These are phyloP conservation scores for Naganishia friedmannii DNA, from an alignment of 768 basidiomycete species.

Conservation along the genomic window DNA sequence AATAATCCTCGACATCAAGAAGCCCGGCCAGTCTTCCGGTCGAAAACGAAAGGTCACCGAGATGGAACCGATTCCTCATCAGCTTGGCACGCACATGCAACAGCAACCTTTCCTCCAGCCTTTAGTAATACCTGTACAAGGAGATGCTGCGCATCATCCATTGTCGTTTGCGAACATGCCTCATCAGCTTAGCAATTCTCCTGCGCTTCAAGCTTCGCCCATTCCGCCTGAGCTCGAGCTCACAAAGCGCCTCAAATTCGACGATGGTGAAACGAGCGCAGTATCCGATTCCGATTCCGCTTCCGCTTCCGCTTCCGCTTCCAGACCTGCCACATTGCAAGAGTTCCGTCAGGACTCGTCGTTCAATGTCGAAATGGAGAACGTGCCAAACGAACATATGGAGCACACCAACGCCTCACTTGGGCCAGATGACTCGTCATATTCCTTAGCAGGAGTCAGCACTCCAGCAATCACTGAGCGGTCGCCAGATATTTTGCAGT, in stretches of 20 bases:
- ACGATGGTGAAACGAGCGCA: neutral
- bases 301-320: neutral
- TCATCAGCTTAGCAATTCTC: neutral
- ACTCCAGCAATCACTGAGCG: neutral
- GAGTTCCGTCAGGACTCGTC: neutral
- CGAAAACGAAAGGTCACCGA: slow-evolving; percentile 18
- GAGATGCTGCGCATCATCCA: slow-evolving; percentile 1
- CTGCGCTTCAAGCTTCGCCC: slow-evolving; percentile 19
- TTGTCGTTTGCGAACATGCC: neutral
- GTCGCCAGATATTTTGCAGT: slow-evolving; percentile 5
- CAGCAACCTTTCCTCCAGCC: neutral
- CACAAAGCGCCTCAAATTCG: neutral
- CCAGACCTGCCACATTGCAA: slow-evolving; percentile 16
- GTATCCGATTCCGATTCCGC: neutral
- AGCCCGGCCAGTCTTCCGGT: slow-evolving; percentile 2
- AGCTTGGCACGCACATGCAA: neutral
- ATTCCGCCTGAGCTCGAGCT: slow-evolving; percentile 11
- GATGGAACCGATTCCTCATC: neutral
- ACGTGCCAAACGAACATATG: neutral
- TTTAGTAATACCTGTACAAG: slow-evolving; percentile 9
- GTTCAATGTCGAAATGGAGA: neutral
- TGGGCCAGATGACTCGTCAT: neutral
- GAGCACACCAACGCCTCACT: neutral
- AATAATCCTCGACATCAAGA: slow-evolving; percentile 2
- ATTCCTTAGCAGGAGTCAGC: neutral